A percentile compares a stretch with the other conserved stretches of the same genome.
Evolutionary conservation across 345 rosid genomes (phyloP).

Genomic region (Cardamine occulta): DNA sequence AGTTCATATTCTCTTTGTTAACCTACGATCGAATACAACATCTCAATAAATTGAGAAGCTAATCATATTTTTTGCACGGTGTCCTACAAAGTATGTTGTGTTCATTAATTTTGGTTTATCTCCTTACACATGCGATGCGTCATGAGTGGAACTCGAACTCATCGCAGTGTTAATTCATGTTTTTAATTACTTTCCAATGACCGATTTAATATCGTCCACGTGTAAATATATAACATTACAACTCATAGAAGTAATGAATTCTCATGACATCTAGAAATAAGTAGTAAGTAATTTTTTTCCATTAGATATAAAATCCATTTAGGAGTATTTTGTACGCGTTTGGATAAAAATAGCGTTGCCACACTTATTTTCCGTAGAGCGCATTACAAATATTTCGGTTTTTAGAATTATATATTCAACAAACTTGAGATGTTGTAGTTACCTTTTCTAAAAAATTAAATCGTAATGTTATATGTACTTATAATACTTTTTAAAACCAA

Average conservation of each 20-base stretch:
- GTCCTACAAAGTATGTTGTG: background rate
- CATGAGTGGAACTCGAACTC: background rate
- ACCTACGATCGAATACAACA: slow-evolving; percentile 28
- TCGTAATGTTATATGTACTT: background rate
- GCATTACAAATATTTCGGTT: background rate
- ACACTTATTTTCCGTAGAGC: background rate
- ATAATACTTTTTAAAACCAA: background rate
- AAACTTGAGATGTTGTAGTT: background rate
- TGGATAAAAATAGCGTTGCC: background rate
- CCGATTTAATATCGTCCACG: background rate
- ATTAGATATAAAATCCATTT: too few relatives aligned
- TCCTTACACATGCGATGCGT: background rate
- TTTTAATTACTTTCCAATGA: background rate
- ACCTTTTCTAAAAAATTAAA: background rate
- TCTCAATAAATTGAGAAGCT: background rate
- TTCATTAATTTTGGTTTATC: background rate
- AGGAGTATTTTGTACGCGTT: background rate
- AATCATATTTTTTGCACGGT: background rate
- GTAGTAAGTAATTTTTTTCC: too few relatives aligned
- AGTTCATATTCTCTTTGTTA: slow-evolving; percentile 40
- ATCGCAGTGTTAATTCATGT: background rate
- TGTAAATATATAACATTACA: background rate
- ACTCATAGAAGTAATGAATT: too few relatives aligned
- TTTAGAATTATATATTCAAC: background rate
- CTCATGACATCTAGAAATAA: background rate